Evolutionary conservation across 345 rosid genomes (phyloP).

Genomic region (Atalantia buxifolia): DNA sequence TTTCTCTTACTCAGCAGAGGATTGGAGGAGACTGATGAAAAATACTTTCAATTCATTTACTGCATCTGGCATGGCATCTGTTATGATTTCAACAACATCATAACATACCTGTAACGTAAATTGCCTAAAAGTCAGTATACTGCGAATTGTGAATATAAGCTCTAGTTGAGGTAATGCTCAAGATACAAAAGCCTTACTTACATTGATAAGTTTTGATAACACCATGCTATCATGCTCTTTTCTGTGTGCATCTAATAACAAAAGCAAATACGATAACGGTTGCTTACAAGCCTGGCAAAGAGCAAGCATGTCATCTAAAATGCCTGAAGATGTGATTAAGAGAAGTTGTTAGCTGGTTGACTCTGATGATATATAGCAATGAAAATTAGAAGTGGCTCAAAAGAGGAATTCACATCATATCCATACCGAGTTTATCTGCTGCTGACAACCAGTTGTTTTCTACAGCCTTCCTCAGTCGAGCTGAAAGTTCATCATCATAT

Average conservation of each 20-base stretch:
- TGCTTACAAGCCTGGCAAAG: conserved; percentile 27
- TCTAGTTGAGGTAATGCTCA: neutral
- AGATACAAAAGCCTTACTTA: conserved; percentile 4
- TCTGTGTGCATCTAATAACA: conserved; percentile 27
- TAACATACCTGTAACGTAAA: conserved; percentile 24
- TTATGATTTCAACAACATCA: conserved; percentile 22
- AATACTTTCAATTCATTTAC: conserved; percentile 25
- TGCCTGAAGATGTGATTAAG: conserved; percentile 17
- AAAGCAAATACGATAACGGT: conserved; percentile 32
- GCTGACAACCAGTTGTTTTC: conserved; percentile 26
- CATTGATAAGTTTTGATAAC: conserved; percentile 29
- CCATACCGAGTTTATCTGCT: conserved; percentile 31
- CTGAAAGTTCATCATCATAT: conserved; percentile 36
- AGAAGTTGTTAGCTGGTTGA: neutral
- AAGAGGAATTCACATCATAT: neutral
- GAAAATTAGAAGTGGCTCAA: neutral
- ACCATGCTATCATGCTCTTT: conserved; percentile 26
- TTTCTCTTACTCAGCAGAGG: conserved; percentile 30
- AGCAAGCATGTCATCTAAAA: conserved; percentile 39
- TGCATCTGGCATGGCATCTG: conserved; percentile 26
- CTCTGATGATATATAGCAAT: neutral
- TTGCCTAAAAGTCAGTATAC: neutral
- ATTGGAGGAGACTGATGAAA: conserved; percentile 24
- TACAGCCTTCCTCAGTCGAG: conserved; percentile 29
- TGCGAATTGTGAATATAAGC: too few relatives aligned